phyloP scores from a whole-genome alignment of 306 rosid genomes.

The Canavalia ensiformis region DNA sequence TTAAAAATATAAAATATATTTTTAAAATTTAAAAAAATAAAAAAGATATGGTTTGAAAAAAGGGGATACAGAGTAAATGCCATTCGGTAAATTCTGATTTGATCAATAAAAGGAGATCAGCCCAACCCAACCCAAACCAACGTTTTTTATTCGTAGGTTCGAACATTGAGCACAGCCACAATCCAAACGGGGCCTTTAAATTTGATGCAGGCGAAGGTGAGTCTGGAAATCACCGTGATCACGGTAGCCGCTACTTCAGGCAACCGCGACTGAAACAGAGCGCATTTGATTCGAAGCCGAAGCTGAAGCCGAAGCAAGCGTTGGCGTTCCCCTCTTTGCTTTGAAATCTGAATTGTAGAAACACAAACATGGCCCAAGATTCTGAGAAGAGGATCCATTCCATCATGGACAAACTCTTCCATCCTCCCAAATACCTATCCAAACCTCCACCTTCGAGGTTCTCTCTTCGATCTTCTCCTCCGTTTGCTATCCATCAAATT shows the following conservation, averaged over 20 bases:
- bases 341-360: slow-evolving; percentile 32
- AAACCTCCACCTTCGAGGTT: slow-evolving; percentile 75
- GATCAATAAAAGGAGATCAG: too few relatives aligned
- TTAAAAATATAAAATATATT: too few relatives aligned
- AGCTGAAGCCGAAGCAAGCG: slow-evolving; percentile 7
- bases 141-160: background rate
- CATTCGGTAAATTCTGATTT: too few relatives aligned
- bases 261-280: background rate
- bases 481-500: background rate
- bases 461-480: background rate
- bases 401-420: slow-evolving; percentile 87
- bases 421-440: slow-evolving; percentile 63
- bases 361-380: slow-evolving; percentile 67
- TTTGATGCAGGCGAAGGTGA: slow-evolving; percentile 18
- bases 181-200: slow-evolving; percentile 25
- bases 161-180: background rate
- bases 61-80: too few relatives aligned
- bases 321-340: background rate
- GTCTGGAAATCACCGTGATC: background rate
- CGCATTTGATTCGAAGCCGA: slow-evolving; percentile 30
- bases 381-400: slow-evolving; percentile 83
- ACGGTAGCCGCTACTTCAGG: slow-evolving; percentile 3
- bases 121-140: background rate
- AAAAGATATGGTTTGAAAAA: too few relatives aligned
- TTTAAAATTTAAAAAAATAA: too few relatives aligned